phyloP scores from a whole-genome alignment of 2,329 filamentous ascomycete species.

The Stachybotrys echinatus region DNA sequence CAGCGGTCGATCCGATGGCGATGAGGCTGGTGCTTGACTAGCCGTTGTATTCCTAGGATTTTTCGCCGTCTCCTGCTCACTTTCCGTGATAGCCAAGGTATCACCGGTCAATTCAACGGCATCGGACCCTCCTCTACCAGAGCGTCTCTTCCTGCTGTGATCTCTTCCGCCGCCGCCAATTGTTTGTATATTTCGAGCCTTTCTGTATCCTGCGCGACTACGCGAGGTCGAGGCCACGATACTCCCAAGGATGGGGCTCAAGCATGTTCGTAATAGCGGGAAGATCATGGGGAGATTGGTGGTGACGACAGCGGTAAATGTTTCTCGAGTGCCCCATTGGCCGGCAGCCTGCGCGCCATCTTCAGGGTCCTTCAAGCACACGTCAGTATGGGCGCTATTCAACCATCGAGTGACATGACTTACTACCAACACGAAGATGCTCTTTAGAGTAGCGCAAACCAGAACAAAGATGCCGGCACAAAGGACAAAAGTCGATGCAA shows the following conservation, averaged over 20 bases:
- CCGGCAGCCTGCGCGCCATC: slow-evolving; percentile 26
- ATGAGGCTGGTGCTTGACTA: neutral
- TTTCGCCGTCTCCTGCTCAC: neutral
- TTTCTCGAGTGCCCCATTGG: slow-evolving; percentile 31
- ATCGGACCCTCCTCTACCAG: neutral
- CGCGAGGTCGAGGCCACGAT: neutral
- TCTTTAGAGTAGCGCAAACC: slow-evolving; percentile 23
- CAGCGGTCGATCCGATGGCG: neutral
- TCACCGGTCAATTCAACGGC: neutral
- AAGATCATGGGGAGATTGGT: slow-evolving; percentile 33
- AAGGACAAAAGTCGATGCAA: slow-evolving; percentile 25
- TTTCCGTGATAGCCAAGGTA: neutral
- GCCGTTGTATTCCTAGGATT: neutral
- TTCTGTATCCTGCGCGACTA: neutral
- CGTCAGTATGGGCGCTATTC: neutral
- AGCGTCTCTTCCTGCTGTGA: neutral
- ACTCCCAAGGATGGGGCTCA: neutral
- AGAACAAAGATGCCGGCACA: slow-evolving; percentile 29
- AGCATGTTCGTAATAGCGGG: slow-evolving; percentile 19
- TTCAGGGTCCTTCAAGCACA: slow-evolving; percentile 21
- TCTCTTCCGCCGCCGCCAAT: neutral
- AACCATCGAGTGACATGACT: too few species aligned
- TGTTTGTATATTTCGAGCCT: neutral
- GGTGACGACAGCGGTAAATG: slow-evolving; percentile 31
- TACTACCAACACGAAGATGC: slow-evolving; percentile 18